Evolutionary conservation across 1,284 basidiomycete genomes (phyloP).

Genomic region (Binderoboletus segoi): DNA sequence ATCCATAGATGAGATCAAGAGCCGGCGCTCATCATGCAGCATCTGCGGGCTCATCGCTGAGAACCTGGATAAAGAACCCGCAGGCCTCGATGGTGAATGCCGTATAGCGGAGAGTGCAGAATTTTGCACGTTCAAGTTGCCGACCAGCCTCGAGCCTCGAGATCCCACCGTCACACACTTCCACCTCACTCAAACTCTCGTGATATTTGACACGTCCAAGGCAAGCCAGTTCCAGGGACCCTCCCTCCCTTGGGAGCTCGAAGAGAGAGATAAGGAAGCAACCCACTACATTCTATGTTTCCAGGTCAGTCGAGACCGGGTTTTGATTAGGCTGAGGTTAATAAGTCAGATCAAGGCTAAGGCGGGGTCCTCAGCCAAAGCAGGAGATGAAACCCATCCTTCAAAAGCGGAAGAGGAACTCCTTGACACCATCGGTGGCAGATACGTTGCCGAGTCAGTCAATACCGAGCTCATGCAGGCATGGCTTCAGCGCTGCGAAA

Average conservation of each 20-base stretch:
- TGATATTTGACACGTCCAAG: slow-evolving; percentile 8
- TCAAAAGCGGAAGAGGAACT: slow-evolving; percentile 7
- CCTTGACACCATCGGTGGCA: slow-evolving; percentile 16
- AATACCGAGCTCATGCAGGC: slow-evolving; percentile 12
- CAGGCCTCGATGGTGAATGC: slow-evolving; percentile 11
- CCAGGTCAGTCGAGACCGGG: slow-evolving; percentile 6
- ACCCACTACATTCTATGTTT: slow-evolving; percentile 6
- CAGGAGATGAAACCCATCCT: neutral
- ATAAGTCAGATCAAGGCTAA: slow-evolving; percentile 5
- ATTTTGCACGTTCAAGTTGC: slow-evolving; percentile 16
- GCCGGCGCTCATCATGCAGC: slow-evolving; percentile 11
- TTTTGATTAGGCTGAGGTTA: neutral
- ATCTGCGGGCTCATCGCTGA: slow-evolving; percentile 20
- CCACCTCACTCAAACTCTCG: slow-evolving; percentile 15
- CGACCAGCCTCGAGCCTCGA: neutral
- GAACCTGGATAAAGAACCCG: slow-evolving; percentile 14
- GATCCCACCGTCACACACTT: slow-evolving; percentile 19
- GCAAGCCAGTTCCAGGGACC: slow-evolving; percentile 1
- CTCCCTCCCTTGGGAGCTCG: slow-evolving; percentile 15
- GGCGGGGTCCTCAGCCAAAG: neutral
- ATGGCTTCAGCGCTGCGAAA: slow-evolving; percentile 24
- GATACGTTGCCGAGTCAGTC: slow-evolving; percentile 6
- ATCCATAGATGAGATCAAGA: slow-evolving; percentile 18
- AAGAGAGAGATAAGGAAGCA: neutral
- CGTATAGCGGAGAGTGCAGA: neutral